Evolutionary conservation across 768 basidiomycete species (phyloP), one percentile per base, ranked within the genome.

Genomic region (Dioszegia aurantiaca): DNA sequence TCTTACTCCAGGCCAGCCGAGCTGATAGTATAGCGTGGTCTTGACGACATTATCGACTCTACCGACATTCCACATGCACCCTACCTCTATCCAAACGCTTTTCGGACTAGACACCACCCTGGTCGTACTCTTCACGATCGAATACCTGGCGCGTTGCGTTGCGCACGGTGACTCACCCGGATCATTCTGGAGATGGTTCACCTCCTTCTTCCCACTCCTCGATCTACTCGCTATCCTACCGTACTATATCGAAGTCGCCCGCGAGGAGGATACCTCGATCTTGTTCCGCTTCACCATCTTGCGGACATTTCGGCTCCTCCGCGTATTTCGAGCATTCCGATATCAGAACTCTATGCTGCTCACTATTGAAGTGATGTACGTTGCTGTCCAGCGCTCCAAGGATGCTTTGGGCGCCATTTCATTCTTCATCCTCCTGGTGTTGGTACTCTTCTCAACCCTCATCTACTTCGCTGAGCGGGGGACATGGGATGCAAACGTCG

Each of bases 401-500:
- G 88, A 93, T 65, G 90, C 90, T 0, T 80, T 92, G 0, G 81
- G 91, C 2, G 90, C 91, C 0, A 84, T 94, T 19, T 83, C 84
- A 2, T 94, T 93, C 77, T 93, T 94, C 78, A 87, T 93, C 14
- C 77, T 86, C 53, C 90, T 91, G 85, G 84, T 89, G 1, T 80
- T 94, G 39, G 84, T 89, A 1, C 84, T 93, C 6, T 93, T 90
- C 74, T 90, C 89, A 61, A 93, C 90, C 0, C 79, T 92, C 14
- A 70, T 93, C 85, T 93, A 92, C 70, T 94, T 94, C 68, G 86
- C 86, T 1, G 91, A 95, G 77, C 81, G 91, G 19, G 91, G 91
- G 0, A 86, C 86, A 1, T 95, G 91, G 91, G 90, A 93, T 61
- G 83, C 84, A 6, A 82, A 82, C 1, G 77, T 94, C 0, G 86